Evolutionary conservation across 495 filamentous ascomycete genomes (phyloP).

Genomic region (Penicillium angulare): DNA sequence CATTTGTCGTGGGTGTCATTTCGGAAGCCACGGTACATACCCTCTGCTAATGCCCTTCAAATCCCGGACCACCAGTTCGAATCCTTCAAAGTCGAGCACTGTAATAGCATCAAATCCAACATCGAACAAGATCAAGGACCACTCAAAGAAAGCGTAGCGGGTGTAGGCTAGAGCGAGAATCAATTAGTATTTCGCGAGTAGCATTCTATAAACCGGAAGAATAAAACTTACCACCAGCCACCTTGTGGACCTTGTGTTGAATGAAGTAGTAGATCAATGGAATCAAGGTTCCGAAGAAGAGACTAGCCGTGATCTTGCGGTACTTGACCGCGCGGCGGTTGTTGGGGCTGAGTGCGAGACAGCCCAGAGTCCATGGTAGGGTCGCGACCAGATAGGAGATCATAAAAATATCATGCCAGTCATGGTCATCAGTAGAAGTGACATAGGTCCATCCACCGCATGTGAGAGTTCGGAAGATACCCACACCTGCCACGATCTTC

Average conservation of each 20-base stretch:
- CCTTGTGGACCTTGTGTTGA: constrained; percentile 95
- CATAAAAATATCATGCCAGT: constrained; percentile 99
- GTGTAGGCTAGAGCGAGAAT: constrained; percentile 72
- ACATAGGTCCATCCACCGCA: constrained; percentile 99
- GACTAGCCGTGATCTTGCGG: constrained; percentile 75
- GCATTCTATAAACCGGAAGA: neutral
- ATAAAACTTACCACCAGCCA: constrained; percentile 77
- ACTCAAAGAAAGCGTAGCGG: constrained; percentile 98
- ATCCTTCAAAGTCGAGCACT: constrained; percentile 85
- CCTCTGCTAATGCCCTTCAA: constrained; percentile 90
- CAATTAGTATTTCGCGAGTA: neutral
- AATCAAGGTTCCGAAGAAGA: constrained; percentile 88
- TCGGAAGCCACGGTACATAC: constrained; percentile 98
- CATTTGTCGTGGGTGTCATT: constrained; percentile 60
- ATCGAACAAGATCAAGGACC: constrained; percentile 91
- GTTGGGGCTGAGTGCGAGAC: constrained; percentile 81
- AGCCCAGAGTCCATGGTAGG: constrained; percentile 92
- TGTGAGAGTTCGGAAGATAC: constrained; percentile 84
- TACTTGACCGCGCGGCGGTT: constrained; percentile 85
- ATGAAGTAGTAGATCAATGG: constrained; percentile 97
- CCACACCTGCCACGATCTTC: constrained; percentile 76
- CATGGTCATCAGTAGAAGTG: constrained; percentile 96
- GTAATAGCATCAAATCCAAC: constrained; percentile 97
- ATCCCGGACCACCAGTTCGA: constrained; percentile 89
- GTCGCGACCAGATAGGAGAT: constrained; percentile 95